A percentile compares a stretch with the other conserved stretches of the same genome.
Conservation (phyloP, 2,329 filamentous ascomycete species). For the Orbilia javanica region DNA sequence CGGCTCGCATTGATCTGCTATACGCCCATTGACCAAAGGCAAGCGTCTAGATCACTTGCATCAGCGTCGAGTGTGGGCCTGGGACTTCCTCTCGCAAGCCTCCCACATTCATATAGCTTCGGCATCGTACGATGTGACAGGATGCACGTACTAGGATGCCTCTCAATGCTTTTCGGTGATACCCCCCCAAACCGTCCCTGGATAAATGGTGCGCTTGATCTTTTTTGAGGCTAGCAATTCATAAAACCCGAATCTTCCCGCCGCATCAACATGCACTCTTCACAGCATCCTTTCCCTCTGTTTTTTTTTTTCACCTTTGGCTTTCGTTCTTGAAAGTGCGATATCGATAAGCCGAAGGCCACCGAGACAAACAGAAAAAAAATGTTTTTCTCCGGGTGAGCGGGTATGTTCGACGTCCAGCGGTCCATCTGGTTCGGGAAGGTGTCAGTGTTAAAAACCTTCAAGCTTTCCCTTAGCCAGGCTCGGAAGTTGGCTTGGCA, state of each 20-base stretch:
- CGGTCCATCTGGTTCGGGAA: conserved; percentile 8
- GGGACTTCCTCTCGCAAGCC: background rate
- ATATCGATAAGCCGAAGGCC: conserved; percentile 29
- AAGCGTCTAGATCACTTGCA: background rate
- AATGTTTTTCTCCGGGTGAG: conserved; percentile 17
- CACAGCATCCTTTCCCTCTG: background rate
- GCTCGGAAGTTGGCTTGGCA: conserved; percentile 32
- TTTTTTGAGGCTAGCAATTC: background rate
- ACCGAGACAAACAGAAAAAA: conserved; percentile 9
- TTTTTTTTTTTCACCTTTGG: background rate
- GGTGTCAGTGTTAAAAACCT: conserved; percentile 14
- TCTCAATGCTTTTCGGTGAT: conserved; percentile 1
- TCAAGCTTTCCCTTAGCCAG: conserved; percentile 19
- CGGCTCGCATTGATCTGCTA: conserved; percentile 31
- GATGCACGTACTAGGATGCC: background rate
- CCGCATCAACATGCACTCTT: conserved; percentile 41
- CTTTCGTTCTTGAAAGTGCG: background rate
- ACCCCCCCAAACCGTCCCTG: conserved; percentile 10
- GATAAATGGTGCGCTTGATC: conserved; percentile 16
- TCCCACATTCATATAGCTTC: background rate
- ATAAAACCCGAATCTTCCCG: conserved; percentile 49
- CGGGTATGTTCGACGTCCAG: background rate
- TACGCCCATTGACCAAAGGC: conserved; percentile 3
- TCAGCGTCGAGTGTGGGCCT: background rate
- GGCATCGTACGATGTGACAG: conserved; percentile 16